Percentiles rank a stretch among this genome's conserved stretches.
These are phyloP conservation scores for Scortechinia acanthostroma DNA, from an alignment of 2,329 filamentous ascomycete genomes.

Conservation along the genomic window DNA sequence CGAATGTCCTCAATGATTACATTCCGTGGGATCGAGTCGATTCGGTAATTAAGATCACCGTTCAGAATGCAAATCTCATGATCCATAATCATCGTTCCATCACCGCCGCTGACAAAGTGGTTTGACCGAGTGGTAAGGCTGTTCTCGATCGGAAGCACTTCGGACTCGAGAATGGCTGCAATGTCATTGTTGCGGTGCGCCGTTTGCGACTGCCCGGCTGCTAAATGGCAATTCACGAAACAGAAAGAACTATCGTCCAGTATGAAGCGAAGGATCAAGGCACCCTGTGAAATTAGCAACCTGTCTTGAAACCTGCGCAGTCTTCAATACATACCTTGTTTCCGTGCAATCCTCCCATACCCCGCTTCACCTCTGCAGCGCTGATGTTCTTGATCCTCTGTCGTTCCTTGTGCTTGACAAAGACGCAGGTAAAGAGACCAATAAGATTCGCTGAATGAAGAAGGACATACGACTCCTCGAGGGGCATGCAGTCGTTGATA, in stretches of 20 bases:
- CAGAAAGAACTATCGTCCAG: constrained; percentile 91
- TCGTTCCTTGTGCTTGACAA: constrained; percentile 76
- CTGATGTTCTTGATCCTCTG: constrained; percentile 71
- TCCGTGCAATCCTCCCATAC: constrained; percentile 88
- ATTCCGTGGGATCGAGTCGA: constrained; percentile 92
- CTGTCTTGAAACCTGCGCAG: too few species aligned
- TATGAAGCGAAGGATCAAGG: constrained; percentile 82
- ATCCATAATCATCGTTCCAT: constrained; percentile 88
- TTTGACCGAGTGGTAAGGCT: constrained; percentile 65
- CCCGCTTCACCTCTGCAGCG: constrained; percentile 82
- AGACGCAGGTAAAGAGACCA: constrained; percentile 90
- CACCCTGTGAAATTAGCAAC: constrained; percentile 50
- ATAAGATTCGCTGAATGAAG: constrained; percentile 86
- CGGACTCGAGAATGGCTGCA: constrained; percentile 77
- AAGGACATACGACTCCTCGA: constrained; percentile 72
- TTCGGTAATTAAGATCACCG: constrained; percentile 94
- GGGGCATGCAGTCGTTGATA: constrained; percentile 76
- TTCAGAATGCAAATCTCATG: constrained; percentile 97
- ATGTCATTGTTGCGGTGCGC: constrained; percentile 88
- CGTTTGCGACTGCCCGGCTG: constrained; percentile 85
- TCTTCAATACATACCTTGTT: constrained; percentile 67
- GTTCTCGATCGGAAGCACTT: constrained; percentile 65
- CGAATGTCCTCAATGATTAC: constrained; percentile 82
- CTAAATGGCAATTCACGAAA: constrained; percentile 94
- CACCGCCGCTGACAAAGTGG: constrained; percentile 82